These are phyloP conservation scores for Ogataea paradorogensis DNA, from an alignment of 805 yeast species.

Conservation along the genomic window DNA sequence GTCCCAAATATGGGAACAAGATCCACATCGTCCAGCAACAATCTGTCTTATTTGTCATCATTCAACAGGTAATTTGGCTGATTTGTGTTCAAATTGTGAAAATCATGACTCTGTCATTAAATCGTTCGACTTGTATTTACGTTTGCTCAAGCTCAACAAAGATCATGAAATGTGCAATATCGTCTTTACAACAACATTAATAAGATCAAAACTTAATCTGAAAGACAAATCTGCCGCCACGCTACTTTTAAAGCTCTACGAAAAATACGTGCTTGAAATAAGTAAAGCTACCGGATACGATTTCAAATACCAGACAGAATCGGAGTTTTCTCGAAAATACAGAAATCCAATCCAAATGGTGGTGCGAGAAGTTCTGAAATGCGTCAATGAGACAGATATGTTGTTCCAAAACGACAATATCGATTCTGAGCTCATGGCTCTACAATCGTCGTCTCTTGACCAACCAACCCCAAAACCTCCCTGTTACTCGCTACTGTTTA, in stretches of 20 bases:
- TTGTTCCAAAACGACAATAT: slow-evolving; percentile 22
- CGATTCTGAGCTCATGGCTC: slow-evolving; percentile 23
- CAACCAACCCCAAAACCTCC: slow-evolving; percentile 9
- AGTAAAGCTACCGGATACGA: slow-evolving; percentile 31
- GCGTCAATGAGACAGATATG: slow-evolving; percentile 21
- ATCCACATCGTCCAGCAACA: slow-evolving; percentile 2
- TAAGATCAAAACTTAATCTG: slow-evolving; percentile 19
- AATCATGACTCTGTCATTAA: slow-evolving; percentile 24
- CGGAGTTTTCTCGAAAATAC: slow-evolving; percentile 16
- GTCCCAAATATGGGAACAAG: slow-evolving; percentile 1
- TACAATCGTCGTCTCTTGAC: slow-evolving; percentile 21
- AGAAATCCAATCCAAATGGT: slow-evolving; percentile 14
- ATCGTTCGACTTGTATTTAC: slow-evolving; percentile 25
- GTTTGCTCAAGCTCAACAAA: slow-evolving; percentile 25
- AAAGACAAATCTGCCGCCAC: slow-evolving; percentile 23
- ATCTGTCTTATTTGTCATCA: slow-evolving; percentile 17
- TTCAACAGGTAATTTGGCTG: slow-evolving; percentile 9
- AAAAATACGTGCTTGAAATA: slow-evolving; percentile 29
- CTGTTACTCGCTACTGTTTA: slow-evolving; percentile 28
- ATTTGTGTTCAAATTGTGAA: slow-evolving; percentile 27
- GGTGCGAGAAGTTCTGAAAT: slow-evolving; percentile 19
- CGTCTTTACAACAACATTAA: slow-evolving; percentile 21
- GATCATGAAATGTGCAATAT: slow-evolving; percentile 26
- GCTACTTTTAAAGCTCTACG: slow-evolving; percentile 26
- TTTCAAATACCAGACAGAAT: slow-evolving; percentile 22